Conservation (phyloP, 441 rosid species). For the Oxalis stricta region DNA sequence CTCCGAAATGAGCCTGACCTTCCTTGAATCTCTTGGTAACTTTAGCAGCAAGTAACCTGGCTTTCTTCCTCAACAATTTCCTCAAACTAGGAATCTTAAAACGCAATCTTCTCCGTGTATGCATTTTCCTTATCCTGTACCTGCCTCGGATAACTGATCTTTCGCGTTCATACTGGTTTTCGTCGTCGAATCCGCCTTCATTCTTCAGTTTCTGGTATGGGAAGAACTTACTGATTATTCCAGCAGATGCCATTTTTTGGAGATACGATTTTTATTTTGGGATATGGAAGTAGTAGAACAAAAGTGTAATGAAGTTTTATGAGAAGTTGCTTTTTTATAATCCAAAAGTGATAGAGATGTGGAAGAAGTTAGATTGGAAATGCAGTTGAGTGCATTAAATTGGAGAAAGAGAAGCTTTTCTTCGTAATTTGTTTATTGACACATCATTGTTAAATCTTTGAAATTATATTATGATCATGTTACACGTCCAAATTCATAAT, state of each 20-base stretch:
- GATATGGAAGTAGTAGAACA: neutral
- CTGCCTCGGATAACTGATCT: conserved; percentile 14
- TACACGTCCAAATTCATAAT: too few species aligned
- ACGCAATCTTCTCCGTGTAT: conserved; percentile 33
- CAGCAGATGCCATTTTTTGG: conserved; percentile 16
- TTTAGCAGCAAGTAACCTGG: conserved; percentile 20
- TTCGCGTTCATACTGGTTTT: conserved; percentile 5
- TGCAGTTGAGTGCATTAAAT: conserved; percentile 27
- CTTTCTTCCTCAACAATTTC: conserved; percentile 36
- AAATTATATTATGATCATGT: too few species aligned
- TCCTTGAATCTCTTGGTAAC: conserved; percentile 58
- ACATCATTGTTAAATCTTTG: too few species aligned
- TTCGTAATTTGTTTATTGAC: too few species aligned
- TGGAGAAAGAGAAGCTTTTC: neutral
- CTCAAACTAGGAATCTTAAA: conserved; percentile 41
- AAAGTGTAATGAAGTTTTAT: too few species aligned
- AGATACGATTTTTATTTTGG: too few species aligned
- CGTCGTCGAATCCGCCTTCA: conserved; percentile 17
- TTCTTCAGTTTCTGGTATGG: conserved; percentile 26
- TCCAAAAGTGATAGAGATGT: neutral
- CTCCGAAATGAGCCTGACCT: conserved; percentile 60
- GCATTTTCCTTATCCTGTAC: conserved; percentile 23
- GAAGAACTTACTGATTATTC: conserved; percentile 8
- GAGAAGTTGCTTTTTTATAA: neutral
- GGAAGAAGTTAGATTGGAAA: neutral